Conservation (phyloP, 768 basidiomycete species). For the Saitozyma podzolica region DNA sequence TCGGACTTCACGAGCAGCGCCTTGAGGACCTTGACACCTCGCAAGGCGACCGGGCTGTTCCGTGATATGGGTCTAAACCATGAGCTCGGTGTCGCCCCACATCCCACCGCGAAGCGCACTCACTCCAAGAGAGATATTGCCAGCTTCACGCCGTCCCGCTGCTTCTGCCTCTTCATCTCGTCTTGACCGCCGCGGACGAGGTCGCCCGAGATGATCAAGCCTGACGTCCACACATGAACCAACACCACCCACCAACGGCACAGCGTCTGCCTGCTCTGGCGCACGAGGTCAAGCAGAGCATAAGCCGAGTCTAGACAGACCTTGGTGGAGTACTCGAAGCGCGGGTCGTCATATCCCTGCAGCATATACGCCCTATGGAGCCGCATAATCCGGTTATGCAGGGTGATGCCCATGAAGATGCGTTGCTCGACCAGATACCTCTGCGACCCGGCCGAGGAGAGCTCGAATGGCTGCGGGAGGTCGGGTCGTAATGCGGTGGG, state of each 20-base stretch:
- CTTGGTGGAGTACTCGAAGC: slow-evolving; percentile 16
- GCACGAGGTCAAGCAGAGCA: slow-evolving; percentile 16
- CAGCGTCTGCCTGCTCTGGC: slow-evolving; percentile 15
- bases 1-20: slow-evolving; percentile 17
- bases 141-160: slow-evolving; percentile 13
- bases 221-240: slow-evolving; percentile 25
- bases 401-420: slow-evolving; percentile 24
- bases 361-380: slow-evolving; percentile 22
- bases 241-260: slow-evolving; percentile 27
- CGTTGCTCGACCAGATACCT: slow-evolving; percentile 19
- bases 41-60: slow-evolving; percentile 16
- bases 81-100: background rate
- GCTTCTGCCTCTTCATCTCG: background rate
- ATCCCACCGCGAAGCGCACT: background rate
- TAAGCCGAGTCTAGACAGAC: slow-evolving; percentile 20
- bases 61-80: slow-evolving; percentile 10
- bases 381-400: slow-evolving; percentile 21
- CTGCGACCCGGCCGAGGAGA: slow-evolving; percentile 10
- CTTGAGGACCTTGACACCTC: slow-evolving; percentile 28
- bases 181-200: slow-evolving; percentile 8
- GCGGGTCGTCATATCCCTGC: slow-evolving; percentile 14
- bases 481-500: slow-evolving; percentile 14
- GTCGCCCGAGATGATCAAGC: slow-evolving; percentile 21
- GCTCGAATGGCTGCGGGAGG: slow-evolving; percentile 18
- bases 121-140: slow-evolving; percentile 19